Evolutionary conservation across 768 basidiomycete species (phyloP), one percentile per base, ranked within the genome.

Genomic region (Tulasnella calospora): DNA sequence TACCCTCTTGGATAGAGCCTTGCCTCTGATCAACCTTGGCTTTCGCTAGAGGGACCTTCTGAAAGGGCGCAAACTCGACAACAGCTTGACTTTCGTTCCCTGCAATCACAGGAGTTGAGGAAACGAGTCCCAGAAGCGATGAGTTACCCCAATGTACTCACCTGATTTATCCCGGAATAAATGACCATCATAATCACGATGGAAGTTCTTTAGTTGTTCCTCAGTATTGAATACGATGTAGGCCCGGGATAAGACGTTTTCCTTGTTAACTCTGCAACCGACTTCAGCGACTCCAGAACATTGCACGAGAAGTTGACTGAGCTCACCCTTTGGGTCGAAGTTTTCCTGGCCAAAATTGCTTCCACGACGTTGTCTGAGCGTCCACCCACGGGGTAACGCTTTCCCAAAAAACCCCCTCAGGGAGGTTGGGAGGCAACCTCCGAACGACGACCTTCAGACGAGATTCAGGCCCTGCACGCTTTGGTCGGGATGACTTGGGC

Each of bases 11-110:
- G 76, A 99, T 97, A 0, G 96, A 97, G 0, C 89, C 94, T 81
- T 91, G 92, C 33, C 95, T 87, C 46, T 88, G 88, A 82, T 99
- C 97, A 0, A 84, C 83, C 85, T 97, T 98, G 84, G 90, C 91
- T 84, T 92, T 90, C 79, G 88, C 87, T 0, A 88, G 82, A 0
- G 96, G 94, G 15, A 92, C 84, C 82, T 95, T 98, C 83, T 95
- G 96, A 80, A 92, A 94, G 6, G 96, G 95, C 0, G 98, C 93
- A 82, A 93, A 98, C 84, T 99, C 97, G 9, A 99, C 95, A 5
- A 98, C 87, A 1, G 94, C 96, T 72, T 92, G 88, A 2, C 90
- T 94, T 83, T 97, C 94, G 81, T 92, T 92, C 21, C 97, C 97
- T 97, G 81, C 15, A 7, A 8, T 38, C 23, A 44, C 35, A 44